Evolutionary conservation across 768 basidiomycete genomes (phyloP), one percentile per base, ranked within the genome.

Genomic region (Amanita pseudoporphyria): DNA sequence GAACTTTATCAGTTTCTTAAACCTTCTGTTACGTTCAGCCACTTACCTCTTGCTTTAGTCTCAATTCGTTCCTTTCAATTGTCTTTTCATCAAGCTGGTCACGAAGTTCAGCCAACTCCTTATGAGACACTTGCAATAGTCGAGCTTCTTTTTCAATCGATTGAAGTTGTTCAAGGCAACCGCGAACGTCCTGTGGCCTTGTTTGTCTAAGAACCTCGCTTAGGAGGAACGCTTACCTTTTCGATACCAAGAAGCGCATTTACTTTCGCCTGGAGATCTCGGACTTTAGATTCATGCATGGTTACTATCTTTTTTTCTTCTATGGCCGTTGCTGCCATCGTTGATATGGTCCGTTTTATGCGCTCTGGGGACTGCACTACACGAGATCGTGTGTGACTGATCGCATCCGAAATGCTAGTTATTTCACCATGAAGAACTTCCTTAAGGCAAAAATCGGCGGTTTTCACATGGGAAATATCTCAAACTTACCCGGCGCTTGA

Each of bases 321-420:
- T 14, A 75, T 62, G 1, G 80, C 79, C 0, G 76, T 80, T 5
- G 68, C 60, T 2, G 77, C 74, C 85, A 95, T 90, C n/a, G 78
- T 71, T 9, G 74, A 65, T 57, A 95, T 95, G 37, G 80, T 86
- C 45, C 82, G 79, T 60, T 84, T 87, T 56, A 95, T 85, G 39
- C 92, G 77, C 41, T 95, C 93, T 0, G 93, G 93, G 0, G 89
- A 92, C 62, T 92, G 88, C 3, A 96, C 91, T 54, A 96, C 84
- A 22, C 91, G 80, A 24, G 79, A 70, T 44, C 79, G 74, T 0
- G 81, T 81, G 37, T 82, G 78, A 10, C 68, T 66, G 54, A 88
- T 81, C 39, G 72, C 69, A 50, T 87, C 82, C 36, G 74, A 68
- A 19, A 82, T 67, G 38, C 73, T 71, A 6, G 76, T 68, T 9